A percentile compares a stretch with the other conserved stretches of the same genome.
Conservation (phyloP, 176 grass and related monocot genomes). For the Microstegium vimineum region DNA sequence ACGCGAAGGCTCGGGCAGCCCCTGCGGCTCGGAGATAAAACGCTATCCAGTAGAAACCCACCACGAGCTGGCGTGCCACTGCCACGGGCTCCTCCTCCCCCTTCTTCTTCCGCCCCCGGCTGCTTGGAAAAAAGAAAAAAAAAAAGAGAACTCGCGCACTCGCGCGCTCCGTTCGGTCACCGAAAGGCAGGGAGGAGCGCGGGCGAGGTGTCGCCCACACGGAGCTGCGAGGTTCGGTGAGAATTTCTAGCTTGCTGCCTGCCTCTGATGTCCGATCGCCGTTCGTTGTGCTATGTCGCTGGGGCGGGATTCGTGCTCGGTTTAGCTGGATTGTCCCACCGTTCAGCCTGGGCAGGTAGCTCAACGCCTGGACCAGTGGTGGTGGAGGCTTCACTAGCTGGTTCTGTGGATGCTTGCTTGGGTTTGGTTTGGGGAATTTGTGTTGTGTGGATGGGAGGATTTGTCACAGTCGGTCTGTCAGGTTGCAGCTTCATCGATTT, state of each 20-base stretch:
- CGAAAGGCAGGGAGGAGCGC: background rate
- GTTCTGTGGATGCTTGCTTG: background rate
- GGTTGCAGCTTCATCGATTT: background rate
- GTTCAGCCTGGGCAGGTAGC: background rate
- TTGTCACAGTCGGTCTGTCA: background rate
- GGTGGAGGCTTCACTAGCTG: background rate
- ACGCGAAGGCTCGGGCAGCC: background rate
- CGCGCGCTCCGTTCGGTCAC: background rate
- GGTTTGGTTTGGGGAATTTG: background rate
- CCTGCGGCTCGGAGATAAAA: constrained; percentile 21
- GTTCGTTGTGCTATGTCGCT: background rate
- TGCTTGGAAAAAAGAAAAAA: background rate
- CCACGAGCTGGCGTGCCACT: constrained; percentile 16
- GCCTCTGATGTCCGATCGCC: constrained; percentile 4
- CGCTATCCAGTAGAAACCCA: constrained; percentile 31
- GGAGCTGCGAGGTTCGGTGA: constrained; percentile 15
- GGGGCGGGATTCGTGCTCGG: background rate
- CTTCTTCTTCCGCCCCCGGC: background rate
- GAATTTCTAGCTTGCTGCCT: background rate
- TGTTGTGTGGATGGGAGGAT: background rate
- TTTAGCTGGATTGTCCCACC: background rate
- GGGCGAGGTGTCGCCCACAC: background rate
- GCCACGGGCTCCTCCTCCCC: background rate
- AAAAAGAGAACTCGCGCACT: background rate
- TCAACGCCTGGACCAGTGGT: background rate